Evolutionary conservation across 1,284 basidiomycete species (phyloP), one percentile per base, ranked within the genome.

Genomic region (Hemileccinum hortonii): DNA sequence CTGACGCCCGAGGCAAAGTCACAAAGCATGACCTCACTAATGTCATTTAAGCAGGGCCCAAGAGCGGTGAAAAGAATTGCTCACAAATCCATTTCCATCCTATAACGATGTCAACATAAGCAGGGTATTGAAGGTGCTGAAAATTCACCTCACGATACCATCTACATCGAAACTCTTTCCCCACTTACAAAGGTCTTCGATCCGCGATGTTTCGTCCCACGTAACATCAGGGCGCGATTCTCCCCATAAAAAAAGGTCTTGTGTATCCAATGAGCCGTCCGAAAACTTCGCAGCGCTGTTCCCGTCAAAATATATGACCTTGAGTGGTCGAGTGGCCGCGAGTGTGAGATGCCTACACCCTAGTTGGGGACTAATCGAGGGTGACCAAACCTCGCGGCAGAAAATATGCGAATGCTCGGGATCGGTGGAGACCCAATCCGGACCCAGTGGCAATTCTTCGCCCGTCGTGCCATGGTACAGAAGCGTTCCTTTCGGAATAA

Each of bases 21-120:
- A 57, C 79, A 81, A 9, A 79, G 58, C 75, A 81, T 78, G 29
- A 77, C 66, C 61, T 81, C 79, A 50, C 79, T 81, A 50, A 16
- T 33, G 9, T 6, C 38, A 29, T 18, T 12, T 47, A 3, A 38
- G 8, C 30, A 50, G 21, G 29, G 40, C 18, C 3, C 0, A 8
- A 9, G 12, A n/a, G 14, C 7, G 16, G 3, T 24, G 12, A 12
- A 33, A 14, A 44, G 36, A 16, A 41, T 24, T 11, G 62, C 76
- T 58, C 55, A 79, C 77, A 79, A 79, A 53, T 74, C 67, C 66
- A 75, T 73, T 59, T 76, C 74, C 76, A 78, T 77, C 53, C 75
- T 73, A 29, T 45, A 21, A 18, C 10, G n/a, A 14, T 21, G 7
- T 42, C 49, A n/a, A 54, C 30, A 19, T 5, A 2, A 44, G n/a